These are phyloP conservation scores for Nicotiana otophora DNA, from an alignment of 257 asterid genomes.

Conservation along the genomic window DNA sequence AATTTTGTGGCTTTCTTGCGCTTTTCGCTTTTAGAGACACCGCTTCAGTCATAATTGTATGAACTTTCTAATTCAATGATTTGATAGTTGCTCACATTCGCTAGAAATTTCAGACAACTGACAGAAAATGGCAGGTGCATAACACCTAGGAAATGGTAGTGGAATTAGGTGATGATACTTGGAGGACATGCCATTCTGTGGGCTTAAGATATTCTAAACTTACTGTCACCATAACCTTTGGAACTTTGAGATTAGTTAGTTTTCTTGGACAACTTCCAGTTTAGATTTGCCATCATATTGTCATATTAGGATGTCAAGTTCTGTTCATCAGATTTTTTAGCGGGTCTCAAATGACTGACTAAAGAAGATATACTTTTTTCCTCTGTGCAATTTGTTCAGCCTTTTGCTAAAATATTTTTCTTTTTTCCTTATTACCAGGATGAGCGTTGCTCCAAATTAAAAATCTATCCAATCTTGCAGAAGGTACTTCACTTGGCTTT, in stretches of 20 bases:
- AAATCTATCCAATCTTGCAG: conserved; percentile 90
- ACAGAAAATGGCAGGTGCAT: background rate
- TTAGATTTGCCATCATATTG: background rate
- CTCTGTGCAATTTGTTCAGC: background rate
- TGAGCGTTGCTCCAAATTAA: conserved; percentile 95
- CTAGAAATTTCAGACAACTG: background rate
- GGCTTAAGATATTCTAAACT: background rate
- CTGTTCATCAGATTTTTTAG: background rate
- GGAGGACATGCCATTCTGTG: background rate
- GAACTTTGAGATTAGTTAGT: background rate
- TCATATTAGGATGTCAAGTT: background rate
- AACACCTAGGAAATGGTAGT: background rate
- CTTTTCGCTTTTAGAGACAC: background rate
- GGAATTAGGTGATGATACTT: background rate
- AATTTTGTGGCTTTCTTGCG: background rate
- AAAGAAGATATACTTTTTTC: background rate
- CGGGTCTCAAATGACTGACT: background rate
- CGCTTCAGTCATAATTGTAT: background rate
- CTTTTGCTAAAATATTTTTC: conserved; percentile 6
- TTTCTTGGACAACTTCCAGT: background rate
- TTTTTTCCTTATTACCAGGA: conserved; percentile 46
- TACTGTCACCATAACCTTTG: background rate
- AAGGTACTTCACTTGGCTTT: conserved; percentile 51
- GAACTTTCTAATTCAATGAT: background rate
- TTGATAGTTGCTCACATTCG: background rate